Evolutionary conservation across 257 asterid species (phyloP), one percentile per base, ranked within the genome.

Genomic region (Primulina tabacum): DNA sequence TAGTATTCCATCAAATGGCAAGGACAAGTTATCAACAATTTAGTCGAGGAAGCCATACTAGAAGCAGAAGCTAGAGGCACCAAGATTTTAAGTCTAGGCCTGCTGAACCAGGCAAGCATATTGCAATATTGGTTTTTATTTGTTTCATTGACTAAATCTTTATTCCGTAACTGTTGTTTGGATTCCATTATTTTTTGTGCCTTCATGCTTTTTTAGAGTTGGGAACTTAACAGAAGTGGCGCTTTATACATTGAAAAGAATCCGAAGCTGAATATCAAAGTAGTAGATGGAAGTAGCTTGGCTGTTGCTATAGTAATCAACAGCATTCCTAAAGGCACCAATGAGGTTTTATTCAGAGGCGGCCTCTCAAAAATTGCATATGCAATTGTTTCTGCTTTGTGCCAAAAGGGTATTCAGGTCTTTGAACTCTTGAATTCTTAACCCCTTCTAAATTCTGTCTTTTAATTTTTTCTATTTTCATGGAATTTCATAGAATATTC

Each of bases 211-310:
- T 11, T 70, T 12, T 71, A 91, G 98, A 84, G 79, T 2, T 87
- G 84, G 69, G 89, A 83, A 26, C 86, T 84, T 1, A 92, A 92
- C 71, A 72, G 71, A 75, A 82, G 59, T 32, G 95, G 95, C 4
- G 79, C 79, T 40, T 57, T 82, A 8, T 88, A 74, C 73, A 67
- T 88, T 2, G 76, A 78, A 55, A 92, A 67, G 62, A 64, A 87
- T 17, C 96, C 95, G 0, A 70, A 79, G 65, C 69, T 86, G 11
- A 81, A 79, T 8, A 65, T 80, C 2, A 90, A 73, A 73, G 40
- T 92, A 47, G 85, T 92, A 9, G 95, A 92, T 77, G 98, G 98
- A 71, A 92, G 90, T 67, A 84, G 97, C 64, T 60, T 92, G 71
- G 87, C 85, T 47, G 92, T 88, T 7, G 96, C 95, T 1, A 71